Evolutionary conservation across 2,329 filamentous ascomycete genomes (phyloP).

Genomic region (Scopulariopsis brevicaulis): DNA sequence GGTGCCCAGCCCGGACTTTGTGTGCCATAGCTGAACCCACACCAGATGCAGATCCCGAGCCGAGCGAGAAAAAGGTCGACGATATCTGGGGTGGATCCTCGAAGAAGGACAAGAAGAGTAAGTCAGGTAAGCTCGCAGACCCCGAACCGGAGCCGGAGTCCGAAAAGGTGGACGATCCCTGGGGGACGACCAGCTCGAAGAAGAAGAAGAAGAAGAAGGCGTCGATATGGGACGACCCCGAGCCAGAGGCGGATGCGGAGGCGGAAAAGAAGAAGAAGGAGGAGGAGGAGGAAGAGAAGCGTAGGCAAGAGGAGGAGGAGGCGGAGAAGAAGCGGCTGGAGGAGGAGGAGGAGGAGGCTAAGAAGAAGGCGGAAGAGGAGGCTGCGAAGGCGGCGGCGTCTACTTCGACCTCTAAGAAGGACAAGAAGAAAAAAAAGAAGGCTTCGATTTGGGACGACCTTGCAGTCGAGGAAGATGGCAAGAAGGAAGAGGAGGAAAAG

Average conservation of each 20-base stretch:
- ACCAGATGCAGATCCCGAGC: constrained; percentile 2
- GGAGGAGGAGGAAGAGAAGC: not conserved
- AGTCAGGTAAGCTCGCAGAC: constrained; percentile 12
- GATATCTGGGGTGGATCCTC: constrained; percentile 10
- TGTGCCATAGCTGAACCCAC: constrained; percentile 9
- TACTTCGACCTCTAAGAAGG: constrained; percentile 12
- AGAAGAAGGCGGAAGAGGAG: constrained; percentile 18
- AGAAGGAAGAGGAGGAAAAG: constrained; percentile 7
- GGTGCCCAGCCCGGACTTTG: not conserved
- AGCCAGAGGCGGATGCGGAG: constrained; percentile 7
- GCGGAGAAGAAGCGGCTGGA: constrained; percentile 7
- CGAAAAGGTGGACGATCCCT: constrained; percentile 10
- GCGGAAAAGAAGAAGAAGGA: constrained; percentile 1
- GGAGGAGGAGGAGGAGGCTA: constrained; percentile 8
- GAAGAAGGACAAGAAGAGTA: constrained; percentile 21
- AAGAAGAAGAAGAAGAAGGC: constrained; percentile 26
- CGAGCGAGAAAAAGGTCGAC: not conserved
- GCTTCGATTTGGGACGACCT: constrained; percentile 3
- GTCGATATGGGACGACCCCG: constrained; percentile 12
- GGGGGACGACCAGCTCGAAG: constrained; percentile 10
- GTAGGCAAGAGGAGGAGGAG: not conserved
- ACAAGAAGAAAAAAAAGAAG: constrained; percentile 22
- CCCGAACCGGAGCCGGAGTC: constrained; percentile 15
- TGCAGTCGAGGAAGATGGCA: not conserved
- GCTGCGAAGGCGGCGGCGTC: constrained; percentile 5